Percentiles rank a stretch among this genome's conserved stretches.
These are phyloP conservation scores for Aureoboletus auriporus DNA, from an alignment of 768 basidiomycete species.

Conservation along the genomic window DNA sequence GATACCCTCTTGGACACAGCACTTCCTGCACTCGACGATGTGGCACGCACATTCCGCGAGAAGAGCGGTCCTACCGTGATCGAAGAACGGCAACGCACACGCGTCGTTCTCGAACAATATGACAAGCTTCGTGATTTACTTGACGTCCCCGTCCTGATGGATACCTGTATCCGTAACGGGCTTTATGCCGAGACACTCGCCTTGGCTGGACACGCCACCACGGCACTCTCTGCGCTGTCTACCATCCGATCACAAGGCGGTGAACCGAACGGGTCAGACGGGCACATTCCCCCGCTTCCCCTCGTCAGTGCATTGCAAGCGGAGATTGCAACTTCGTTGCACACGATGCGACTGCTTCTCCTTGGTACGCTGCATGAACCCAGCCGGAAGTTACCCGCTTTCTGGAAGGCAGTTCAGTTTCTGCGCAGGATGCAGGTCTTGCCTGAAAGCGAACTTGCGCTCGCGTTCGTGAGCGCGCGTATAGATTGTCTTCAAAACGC, in stretches of 20 bases:
- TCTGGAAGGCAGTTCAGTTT: conserved; percentile 89
- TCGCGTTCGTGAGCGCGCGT: conserved; percentile 78
- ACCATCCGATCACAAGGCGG: conserved; percentile 33
- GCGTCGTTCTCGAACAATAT: conserved; percentile 88
- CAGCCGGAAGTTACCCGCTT: conserved; percentile 75
- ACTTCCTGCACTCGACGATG: conserved; percentile 74
- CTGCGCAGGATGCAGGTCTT: conserved; percentile 76
- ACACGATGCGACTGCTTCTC: conserved; percentile 71
- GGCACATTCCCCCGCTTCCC: conserved; percentile 15
- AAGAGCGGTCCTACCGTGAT: conserved; percentile 69
- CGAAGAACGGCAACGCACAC: conserved; percentile 67
- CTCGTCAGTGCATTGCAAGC: conserved; percentile 50
- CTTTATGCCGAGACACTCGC: conserved; percentile 91
- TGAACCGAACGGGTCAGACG: conserved; percentile 45
- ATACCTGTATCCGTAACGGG: conserved; percentile 90
- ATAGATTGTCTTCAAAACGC: conserved; percentile 57
- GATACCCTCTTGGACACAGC: conserved; percentile 58
- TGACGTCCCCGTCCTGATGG: conserved; percentile 86
- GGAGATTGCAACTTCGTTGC: conserved; percentile 63
- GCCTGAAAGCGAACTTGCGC: conserved; percentile 73
- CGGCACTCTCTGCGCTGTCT: conserved; percentile 38
- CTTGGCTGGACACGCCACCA: conserved; percentile 66
- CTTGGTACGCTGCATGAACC: conserved; percentile 77
- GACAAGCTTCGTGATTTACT: conserved; percentile 91
- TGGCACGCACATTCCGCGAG: conserved; percentile 66